Conservation (phyloP, 2,329 filamentous ascomycete species). For the Hysterium pulicare region DNA sequence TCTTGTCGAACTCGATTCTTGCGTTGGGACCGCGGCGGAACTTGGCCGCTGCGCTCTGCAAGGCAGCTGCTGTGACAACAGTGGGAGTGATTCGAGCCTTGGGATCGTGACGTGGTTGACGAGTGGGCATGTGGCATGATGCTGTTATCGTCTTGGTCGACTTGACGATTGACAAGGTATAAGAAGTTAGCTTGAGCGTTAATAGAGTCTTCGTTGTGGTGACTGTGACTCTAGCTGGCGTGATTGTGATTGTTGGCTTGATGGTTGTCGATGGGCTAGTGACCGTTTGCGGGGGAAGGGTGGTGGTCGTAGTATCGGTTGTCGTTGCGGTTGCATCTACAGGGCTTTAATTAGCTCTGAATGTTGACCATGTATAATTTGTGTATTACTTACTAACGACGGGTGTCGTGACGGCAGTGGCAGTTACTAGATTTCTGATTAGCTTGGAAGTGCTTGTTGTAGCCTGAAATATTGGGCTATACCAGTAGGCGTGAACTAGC, state of each 20-base stretch:
- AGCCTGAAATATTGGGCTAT: too few relatives aligned
- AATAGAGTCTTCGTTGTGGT: constrained; percentile 27
- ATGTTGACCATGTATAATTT: too few relatives aligned
- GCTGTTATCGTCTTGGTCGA: constrained; percentile 29
- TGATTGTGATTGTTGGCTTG: constrained; percentile 21
- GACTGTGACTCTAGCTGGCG: constrained; percentile 17
- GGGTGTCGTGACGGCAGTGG: constrained; percentile 11
- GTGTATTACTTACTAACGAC: constrained; percentile 16
- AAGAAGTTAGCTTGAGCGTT: constrained; percentile 21
- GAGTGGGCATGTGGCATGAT: constrained; percentile 24
- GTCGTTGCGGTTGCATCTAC: constrained; percentile 15
- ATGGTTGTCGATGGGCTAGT: constrained; percentile 20
- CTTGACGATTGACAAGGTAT: constrained; percentile 13
- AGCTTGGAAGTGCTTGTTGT: too few relatives aligned
- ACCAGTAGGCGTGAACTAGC: constrained; percentile 14
- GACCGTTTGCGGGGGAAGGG: constrained; percentile 18
- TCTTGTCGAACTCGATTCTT: constrained; percentile 4
- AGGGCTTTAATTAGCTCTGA: too few relatives aligned
- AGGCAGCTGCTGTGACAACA: constrained; percentile 14
- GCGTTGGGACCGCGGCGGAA: constrained; percentile 18
- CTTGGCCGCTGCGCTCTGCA: constrained; percentile 12
- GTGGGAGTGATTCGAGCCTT: constrained; percentile 24
- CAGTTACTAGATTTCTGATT: constrained; percentile 7
- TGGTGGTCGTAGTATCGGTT: constrained; percentile 18
- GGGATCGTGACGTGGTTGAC: constrained; percentile 20